Conservation (phyloP, 1,284 basidiomycete species). For the Leccinum pallidistipes region DNA sequence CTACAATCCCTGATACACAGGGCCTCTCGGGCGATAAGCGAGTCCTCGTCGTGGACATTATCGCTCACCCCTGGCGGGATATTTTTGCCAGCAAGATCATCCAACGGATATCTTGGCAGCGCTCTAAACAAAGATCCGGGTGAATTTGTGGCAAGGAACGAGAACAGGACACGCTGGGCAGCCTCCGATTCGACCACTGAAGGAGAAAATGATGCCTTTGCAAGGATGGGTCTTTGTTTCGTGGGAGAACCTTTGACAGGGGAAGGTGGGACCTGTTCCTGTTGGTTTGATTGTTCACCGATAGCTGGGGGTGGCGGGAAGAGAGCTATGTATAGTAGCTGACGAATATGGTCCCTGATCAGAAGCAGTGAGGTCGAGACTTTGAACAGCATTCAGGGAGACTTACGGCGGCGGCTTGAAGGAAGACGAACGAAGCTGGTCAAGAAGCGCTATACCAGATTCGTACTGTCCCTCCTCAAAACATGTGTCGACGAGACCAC, state of each 20-base stretch:
- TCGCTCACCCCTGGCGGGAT: conserved; percentile 8
- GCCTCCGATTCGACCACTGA: conserved; percentile 46
- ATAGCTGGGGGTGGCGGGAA: conserved; percentile 46
- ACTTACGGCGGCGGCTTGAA: conserved; percentile 56
- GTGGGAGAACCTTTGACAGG: conserved; percentile 40
- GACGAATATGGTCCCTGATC: conserved; percentile 56
- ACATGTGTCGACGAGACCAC: conserved; percentile 61
- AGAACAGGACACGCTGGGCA: conserved; percentile 55
- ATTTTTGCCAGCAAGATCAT: conserved; percentile 11
- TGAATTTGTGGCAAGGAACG: conserved; percentile 56
- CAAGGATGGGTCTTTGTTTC: conserved; percentile 27
- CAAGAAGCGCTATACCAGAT: conserved; percentile 56
- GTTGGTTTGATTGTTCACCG: conserved; percentile 35
- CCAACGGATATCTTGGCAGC: conserved; percentile 48
- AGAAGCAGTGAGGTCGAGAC: conserved; percentile 13
- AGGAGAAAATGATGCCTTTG: conserved; percentile 43
- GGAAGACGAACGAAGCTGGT: conserved; percentile 55
- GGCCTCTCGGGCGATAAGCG: conserved; percentile 54
- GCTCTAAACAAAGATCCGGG: conserved; percentile 54
- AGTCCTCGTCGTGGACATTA: conserved; percentile 49
- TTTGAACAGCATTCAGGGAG: conserved; percentile 9
- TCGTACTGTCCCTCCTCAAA: conserved; percentile 76
- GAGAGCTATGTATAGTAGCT: conserved; percentile 66
- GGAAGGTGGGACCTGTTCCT: conserved; percentile 43
- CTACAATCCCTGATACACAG: conserved; percentile 51